phyloP scores from a whole-genome alignment of 2,329 filamentous ascomycete genomes.

The Sordariomycetes sp. region DNA sequence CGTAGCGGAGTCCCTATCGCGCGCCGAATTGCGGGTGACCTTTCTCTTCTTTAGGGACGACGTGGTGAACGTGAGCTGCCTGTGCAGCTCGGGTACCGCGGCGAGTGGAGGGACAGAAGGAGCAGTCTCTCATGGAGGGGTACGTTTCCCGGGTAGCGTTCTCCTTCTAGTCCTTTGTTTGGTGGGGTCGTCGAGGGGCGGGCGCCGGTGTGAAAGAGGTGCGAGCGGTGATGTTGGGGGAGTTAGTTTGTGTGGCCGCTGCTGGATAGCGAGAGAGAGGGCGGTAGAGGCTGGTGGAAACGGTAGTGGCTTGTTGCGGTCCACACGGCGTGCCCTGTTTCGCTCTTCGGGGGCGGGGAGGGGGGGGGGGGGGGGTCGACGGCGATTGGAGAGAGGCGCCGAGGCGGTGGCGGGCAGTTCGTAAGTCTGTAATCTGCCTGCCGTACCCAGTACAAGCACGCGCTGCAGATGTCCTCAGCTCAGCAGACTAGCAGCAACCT shows the following conservation, averaged over 20 bases:
- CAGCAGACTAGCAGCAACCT: not conserved
- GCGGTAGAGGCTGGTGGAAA: not conserved
- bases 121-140: slow-evolving; percentile 8
- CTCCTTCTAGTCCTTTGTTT: not conserved
- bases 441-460: not conserved
- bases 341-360: too few relatives aligned
- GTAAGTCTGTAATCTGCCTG: not conserved
- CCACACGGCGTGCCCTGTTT: not conserved
- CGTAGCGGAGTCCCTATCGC: slow-evolving; percentile 23
- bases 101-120: slow-evolving; percentile 1
- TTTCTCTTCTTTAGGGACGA: slow-evolving; percentile 64
- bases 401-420: not conserved
- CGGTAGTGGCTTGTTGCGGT: not conserved
- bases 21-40: slow-evolving; percentile 34
- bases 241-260: not conserved
- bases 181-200: slow-evolving; percentile 1
- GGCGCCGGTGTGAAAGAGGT: not conserved
- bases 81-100: slow-evolving; percentile 36
- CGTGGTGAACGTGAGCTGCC: slow-evolving; percentile 59
- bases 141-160: slow-evolving; percentile 6
- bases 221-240: not conserved
- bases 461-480: not conserved
- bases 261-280: not conserved
- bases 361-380: not conserved
- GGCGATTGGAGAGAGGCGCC: not conserved